Evolutionary conservation across 768 basidiomycete species (phyloP), one percentile per base, ranked within the genome.

Genomic region (Leccinum obscurum): DNA sequence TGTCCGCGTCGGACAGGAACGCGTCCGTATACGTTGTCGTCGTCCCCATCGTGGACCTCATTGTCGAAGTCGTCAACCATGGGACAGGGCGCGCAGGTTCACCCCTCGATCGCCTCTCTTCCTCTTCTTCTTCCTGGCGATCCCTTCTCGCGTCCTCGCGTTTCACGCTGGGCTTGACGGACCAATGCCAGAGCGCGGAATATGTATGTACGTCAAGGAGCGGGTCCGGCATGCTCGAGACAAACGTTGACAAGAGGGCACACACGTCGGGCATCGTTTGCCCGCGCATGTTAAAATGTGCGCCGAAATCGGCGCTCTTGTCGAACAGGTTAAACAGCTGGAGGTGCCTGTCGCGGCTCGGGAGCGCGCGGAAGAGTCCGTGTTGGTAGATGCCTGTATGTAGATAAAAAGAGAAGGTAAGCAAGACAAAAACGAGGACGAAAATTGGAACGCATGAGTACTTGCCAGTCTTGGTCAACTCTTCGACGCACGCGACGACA

Each of bases 171-270:
- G 81, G 80, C 6, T 74, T 72, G 28, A 83, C 76, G 46, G 77
- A 79, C 78, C 76, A 77, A 1, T 72, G 68, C 76, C 78, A 77
- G 55, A 84, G 77, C 0, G 80, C 77, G 0, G 72, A 63, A 59
- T 78, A 77, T 15, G 83, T 68, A 1, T 68, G 69, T 2, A 75
- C 67, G 54, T 80, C 77, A 52, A 85, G 64, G 24, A 85, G 70
- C 0, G 83, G 78, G 52, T 71, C 70, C 1, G 84, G 80, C 7
- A 85, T 73, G 55, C 78, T 75, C 17, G 77, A 76, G 56, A 85
- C 74, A 61, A 79, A 85, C 2, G 77, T 75, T 13, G 79, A 77
- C 26, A 85, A 66, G 37, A 83, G 70, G 0, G 80, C 79, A 64
- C 78, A 78, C 44, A 82, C 70, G 59, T 80, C 77, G 1, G 80